Evolutionary conservation across 1,284 basidiomycete species (phyloP).

Genomic region (Pseudozyma hubeiensis): DNA sequence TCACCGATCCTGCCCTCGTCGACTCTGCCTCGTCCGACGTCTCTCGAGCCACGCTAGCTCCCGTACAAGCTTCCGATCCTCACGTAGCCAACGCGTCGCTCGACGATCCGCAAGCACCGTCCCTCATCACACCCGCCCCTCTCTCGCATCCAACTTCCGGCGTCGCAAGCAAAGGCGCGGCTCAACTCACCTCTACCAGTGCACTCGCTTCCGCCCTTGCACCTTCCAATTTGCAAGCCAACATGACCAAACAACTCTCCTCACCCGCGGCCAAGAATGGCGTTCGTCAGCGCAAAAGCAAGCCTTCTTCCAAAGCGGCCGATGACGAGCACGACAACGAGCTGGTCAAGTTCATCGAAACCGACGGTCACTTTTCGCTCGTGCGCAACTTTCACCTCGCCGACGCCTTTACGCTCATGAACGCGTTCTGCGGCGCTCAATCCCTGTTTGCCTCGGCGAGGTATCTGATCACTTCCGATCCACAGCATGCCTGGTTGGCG

Average conservation of each 20-base stretch:
- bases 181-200: slow-evolving; percentile 33
- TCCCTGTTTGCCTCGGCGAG: slow-evolving; percentile 92
- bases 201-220: slow-evolving; percentile 33
- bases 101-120: slow-evolving; percentile 28
- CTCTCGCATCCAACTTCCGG: slow-evolving; percentile 33
- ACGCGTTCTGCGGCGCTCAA: slow-evolving; percentile 96
- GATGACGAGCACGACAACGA: slow-evolving; percentile 25
- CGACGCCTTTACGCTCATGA: slow-evolving; percentile 99
- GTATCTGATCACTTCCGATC: slow-evolving; percentile 85
- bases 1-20: slow-evolving; percentile 50
- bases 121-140: slow-evolving; percentile 36
- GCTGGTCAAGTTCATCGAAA: slow-evolving; percentile 65
- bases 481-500: slow-evolving; percentile 75
- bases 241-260: slow-evolving; percentile 47
- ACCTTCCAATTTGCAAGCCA: slow-evolving; percentile 42
- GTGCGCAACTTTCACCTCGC: slow-evolving; percentile 92
- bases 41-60: slow-evolving; percentile 23
- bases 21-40: slow-evolving; percentile 20
- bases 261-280: slow-evolving; percentile 14
- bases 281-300: slow-evolving; percentile 37
- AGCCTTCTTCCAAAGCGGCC: not conserved
- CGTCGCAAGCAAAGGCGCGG: slow-evolving; percentile 41
- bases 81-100: slow-evolving; percentile 12
- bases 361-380: slow-evolving; percentile 66
- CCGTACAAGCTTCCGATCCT: slow-evolving; percentile 23